Percentiles rank a stretch among this genome's conserved stretches.
phyloP scores from a whole-genome alignment of 1,139 yeast species.

The Yamadazyma spencermartinsiae region DNA sequence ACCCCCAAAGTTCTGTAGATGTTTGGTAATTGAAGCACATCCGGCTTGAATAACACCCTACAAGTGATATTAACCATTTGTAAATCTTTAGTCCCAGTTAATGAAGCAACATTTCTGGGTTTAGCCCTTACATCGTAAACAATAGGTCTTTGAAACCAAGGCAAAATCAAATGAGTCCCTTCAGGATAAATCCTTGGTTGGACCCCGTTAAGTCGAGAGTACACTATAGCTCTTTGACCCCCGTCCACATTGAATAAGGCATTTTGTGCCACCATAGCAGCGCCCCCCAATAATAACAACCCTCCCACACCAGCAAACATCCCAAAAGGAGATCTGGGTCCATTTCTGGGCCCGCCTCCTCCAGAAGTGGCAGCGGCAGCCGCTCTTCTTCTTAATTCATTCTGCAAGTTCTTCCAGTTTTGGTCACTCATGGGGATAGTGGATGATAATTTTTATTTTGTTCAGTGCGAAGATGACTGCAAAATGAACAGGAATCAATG shows the following conservation, averaged over 20 bases:
- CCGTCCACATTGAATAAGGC: constrained; percentile 96
- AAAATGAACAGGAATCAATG: constrained; percentile 1
- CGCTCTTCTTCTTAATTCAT: constrained; percentile 66
- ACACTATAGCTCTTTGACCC: constrained; percentile 96
- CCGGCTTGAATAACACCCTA: constrained; percentile 92
- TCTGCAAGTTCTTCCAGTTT: constrained; percentile 68
- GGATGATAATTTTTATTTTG: neutral
- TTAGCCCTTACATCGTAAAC: constrained; percentile 95
- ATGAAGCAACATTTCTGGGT: constrained; percentile 95
- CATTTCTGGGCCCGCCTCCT: constrained; percentile 19
- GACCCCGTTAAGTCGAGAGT: constrained; percentile 86
- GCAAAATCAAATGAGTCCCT: constrained; percentile 93
- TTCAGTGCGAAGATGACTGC: constrained; percentile 1
- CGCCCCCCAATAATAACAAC: constrained; percentile 69
- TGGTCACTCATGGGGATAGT: constrained; percentile 43
- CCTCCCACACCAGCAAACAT: constrained; percentile 82
- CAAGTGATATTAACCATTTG: constrained; percentile 99
- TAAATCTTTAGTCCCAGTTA: constrained; percentile 96
- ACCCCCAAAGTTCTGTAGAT: constrained; percentile 89
- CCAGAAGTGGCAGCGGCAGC: constrained; percentile 37
- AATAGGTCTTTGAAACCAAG: constrained; percentile 94
- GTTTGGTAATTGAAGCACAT: constrained; percentile 71
- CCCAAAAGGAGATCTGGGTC: constrained; percentile 56
- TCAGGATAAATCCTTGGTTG: constrained; percentile 84
- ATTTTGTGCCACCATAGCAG: constrained; percentile 63